Evolutionary conservation across 768 basidiomycete genomes (phyloP).

Genomic region (Leucocoprinus sp.): DNA sequence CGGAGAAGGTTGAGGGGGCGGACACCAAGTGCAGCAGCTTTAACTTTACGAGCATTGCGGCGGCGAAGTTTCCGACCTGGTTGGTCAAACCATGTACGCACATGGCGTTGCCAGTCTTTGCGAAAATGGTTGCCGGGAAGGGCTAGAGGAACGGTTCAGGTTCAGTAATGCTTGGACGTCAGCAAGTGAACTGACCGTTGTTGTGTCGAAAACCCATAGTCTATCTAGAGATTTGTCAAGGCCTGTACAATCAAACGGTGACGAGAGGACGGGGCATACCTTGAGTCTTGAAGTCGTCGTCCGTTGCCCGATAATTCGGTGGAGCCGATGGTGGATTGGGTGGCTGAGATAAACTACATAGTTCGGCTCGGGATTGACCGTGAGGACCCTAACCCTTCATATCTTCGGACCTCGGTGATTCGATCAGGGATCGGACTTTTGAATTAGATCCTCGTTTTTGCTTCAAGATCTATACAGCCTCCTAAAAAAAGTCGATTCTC

Average conservation of each 20-base stretch:
- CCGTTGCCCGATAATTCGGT: slow-evolving; percentile 27
- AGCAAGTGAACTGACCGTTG: slow-evolving; percentile 49
- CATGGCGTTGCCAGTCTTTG: slow-evolving; percentile 98
- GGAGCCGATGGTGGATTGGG: slow-evolving; percentile 20
- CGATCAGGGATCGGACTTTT: background rate
- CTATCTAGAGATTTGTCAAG: slow-evolving; percentile 29
- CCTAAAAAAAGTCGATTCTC: too few species aligned
- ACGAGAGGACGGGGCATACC: slow-evolving; percentile 22
- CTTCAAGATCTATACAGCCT: too few species aligned
- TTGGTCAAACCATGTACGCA: slow-evolving; percentile 98
- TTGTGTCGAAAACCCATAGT: slow-evolving; percentile 75
- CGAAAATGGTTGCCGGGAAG: slow-evolving; percentile 93
- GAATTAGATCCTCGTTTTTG: background rate
- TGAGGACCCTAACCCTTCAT: slow-evolving; percentile 23
- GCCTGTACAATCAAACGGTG: slow-evolving; percentile 8
- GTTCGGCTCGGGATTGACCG: slow-evolving; percentile 29
- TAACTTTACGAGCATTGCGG: slow-evolving; percentile 84
- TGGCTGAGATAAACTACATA: slow-evolving; percentile 36
- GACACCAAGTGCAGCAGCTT: slow-evolving; percentile 86
- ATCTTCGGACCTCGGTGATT: background rate
- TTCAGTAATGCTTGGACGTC: slow-evolving; percentile 9
- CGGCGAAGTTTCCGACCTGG: slow-evolving; percentile 96
- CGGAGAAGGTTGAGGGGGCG: slow-evolving; percentile 88
- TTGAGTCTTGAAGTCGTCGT: slow-evolving; percentile 41
- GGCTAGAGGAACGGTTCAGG: slow-evolving; percentile 33